Evolutionary conservation across 2,329 filamentous ascomycete genomes (phyloP).

Genomic region (Pseudogymnoascus sp.): DNA sequence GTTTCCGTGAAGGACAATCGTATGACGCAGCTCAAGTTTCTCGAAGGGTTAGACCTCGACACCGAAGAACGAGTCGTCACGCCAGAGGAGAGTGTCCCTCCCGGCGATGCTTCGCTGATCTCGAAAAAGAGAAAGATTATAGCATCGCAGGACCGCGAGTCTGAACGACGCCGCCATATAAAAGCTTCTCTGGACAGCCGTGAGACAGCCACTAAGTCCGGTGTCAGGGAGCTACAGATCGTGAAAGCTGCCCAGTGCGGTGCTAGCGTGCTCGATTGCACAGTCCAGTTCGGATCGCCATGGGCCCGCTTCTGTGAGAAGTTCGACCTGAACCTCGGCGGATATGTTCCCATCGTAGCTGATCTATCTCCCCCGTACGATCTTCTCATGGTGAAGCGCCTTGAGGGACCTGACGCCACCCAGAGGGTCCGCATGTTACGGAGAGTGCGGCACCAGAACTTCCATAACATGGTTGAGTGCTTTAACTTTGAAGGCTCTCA

Average conservation of each 20-base stretch:
- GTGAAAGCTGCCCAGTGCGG: constrained; percentile 12
- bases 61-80: neutral
- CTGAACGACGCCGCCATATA: neutral
- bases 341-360: constrained; percentile 11
- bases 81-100: neutral
- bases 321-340: constrained; percentile 12
- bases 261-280: constrained; percentile 10
- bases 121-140: neutral
- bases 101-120: neutral
- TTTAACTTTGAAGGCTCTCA: constrained; percentile 14
- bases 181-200: neutral
- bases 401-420: constrained; percentile 9
- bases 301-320: constrained; percentile 15
- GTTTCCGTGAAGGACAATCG: neutral
- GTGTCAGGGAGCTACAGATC: constrained; percentile 10
- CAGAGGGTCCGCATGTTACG: constrained; percentile 13
- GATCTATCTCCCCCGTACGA: constrained; percentile 12
- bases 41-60: neutral
- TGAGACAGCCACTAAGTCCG: constrained; percentile 7
- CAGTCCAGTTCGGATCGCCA: constrained; percentile 7
- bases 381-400: constrained; percentile 16
- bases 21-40: neutral
- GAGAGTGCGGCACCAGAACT: constrained; percentile 15
- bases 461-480: constrained; percentile 15
- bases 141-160: neutral